Percentiles rank a stretch among this genome's conserved stretches.
Evolutionary conservation across 495 filamentous ascomycete genomes (phyloP).

Genomic region (Annulohypoxylon stygium): DNA sequence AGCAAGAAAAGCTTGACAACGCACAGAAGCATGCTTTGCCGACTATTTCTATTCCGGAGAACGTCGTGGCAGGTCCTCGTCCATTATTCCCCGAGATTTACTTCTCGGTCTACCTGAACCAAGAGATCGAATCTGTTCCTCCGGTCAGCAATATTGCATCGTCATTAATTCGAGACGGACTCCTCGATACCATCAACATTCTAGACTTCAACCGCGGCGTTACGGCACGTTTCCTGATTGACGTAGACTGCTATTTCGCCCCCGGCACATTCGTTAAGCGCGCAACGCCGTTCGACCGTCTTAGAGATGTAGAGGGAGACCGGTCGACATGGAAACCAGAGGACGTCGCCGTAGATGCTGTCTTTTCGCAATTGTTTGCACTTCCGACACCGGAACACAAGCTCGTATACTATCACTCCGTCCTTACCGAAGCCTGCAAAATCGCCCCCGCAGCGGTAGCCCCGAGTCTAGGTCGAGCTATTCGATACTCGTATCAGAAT

Average conservation of each 20-base stretch:
- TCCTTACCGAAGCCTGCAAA: constrained; percentile 95
- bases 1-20: constrained; percentile 67
- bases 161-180: constrained; percentile 82
- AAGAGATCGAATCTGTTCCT: constrained; percentile 94
- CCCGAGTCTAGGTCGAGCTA: constrained; percentile 93
- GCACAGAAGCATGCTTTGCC: constrained; percentile 81
- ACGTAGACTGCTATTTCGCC: constrained; percentile 94
- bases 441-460: constrained; percentile 95
- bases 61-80: constrained; percentile 77
- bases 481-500: constrained; percentile 87
- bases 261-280: constrained; percentile 90
- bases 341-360: constrained; percentile 95
- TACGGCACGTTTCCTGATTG: constrained; percentile 89
- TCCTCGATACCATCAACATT: constrained; percentile 94
- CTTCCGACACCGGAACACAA: constrained; percentile 92
- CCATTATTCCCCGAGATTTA: constrained; percentile 92
- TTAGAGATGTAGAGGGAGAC: constrained; percentile 79
- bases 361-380: constrained; percentile 93
- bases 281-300: constrained; percentile 88
- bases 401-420: constrained; percentile 93
- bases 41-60: constrained; percentile 76
- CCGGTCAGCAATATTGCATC: constrained; percentile 79
- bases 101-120: constrained; percentile 89
- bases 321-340: constrained; percentile 95
- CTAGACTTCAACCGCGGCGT: constrained; percentile 92